Percentiles rank a stretch among this genome's conserved stretches.
These are phyloP conservation scores for Ganoderma lingzhi DNA, from an alignment of 1,284 basidiomycete genomes.

Conservation along the genomic window DNA sequence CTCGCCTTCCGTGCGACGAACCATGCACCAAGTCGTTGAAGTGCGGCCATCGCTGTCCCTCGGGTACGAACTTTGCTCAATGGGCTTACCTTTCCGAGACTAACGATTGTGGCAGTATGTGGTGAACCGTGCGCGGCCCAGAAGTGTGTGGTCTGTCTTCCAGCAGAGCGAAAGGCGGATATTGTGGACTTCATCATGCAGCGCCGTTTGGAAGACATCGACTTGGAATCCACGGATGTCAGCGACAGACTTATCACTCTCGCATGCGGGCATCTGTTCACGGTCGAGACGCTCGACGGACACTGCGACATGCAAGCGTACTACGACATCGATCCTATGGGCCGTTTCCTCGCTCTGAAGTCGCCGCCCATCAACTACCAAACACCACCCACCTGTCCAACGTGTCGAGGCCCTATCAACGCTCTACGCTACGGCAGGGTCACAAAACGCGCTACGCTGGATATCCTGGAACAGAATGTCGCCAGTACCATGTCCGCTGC, in stretches of 20 bases:
- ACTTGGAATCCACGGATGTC: conserved; percentile 48
- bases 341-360: conserved; percentile 51
- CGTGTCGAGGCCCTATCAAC: conserved; percentile 59
- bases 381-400: conserved; percentile 62
- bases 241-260: conserved; percentile 70
- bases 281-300: conserved; percentile 76
- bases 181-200: conserved; percentile 71
- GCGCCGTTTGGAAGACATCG: conserved; percentile 59
- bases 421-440: conserved; percentile 65
- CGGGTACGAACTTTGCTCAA: conserved; percentile 50
- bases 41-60: conserved; percentile 75
- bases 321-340: conserved; percentile 51
- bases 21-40: conserved; percentile 55
- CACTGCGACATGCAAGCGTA: conserved; percentile 61
- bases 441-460: conserved; percentile 66
- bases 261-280: conserved; percentile 72
- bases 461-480: conserved; percentile 70
- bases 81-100: background rate
- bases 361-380: conserved; percentile 52
- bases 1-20: conserved; percentile 70
- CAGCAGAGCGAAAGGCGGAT: conserved; percentile 48
- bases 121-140: conserved; percentile 71
- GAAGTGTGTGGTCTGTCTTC: conserved; percentile 61
- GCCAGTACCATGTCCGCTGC: conserved; percentile 56
- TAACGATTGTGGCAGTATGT: conserved; percentile 54